Evolutionary conservation across 129 eudicot genomes (phyloP), one percentile per base, ranked within the genome.

Genomic region (Calendula officinalis): DNA sequence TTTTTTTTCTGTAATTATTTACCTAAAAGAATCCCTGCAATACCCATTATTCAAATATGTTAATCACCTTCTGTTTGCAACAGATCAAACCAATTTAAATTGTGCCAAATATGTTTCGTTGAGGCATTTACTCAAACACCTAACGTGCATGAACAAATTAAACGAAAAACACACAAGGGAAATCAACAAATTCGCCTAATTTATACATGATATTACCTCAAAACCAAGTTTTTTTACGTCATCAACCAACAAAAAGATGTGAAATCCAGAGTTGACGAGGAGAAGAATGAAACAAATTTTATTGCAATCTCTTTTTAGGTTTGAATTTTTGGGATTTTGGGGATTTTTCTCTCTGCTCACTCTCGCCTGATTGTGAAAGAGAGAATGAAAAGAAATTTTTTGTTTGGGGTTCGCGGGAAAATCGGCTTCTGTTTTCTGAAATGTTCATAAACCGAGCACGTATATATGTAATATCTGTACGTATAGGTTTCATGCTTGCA

Each of bases 381-480:
- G 70, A 54, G 32, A 69, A 37, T 63, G 59, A 54, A 61, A 60
- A 68, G 56, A 68, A 56, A 40, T 70, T 52, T 73, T 42, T 56
- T 53, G 34, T 67, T 55, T 73, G 81, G 68, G 79, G 64, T 81
- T 69, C 65, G 80, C 78, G 83, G 83, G 86, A 77, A 77, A 81
- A 51, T 46, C 75, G 86, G 72, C 16, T 47, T 27, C 51, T 65
- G 78, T 71, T 62, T 35, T 73, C 37, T 71, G 65, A 55, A 46
- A 45, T 46, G 44, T 64, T 73, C 38, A 64, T 36, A 37, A 65
- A 56, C 43, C 59, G 48, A 59, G 52, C 52, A 56, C 32, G 16
- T 44, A 55, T 61, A 16, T 62, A 54, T 0, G 37, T 7, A 17
- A 41, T 16, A 5, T 45, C 34, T 15, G 12, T 44, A 7, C 10